Base-by-base conservation (phyloP, 2,329 filamentous ascomycete genomes). In the Ascocoryne sarcoides region DNA sequence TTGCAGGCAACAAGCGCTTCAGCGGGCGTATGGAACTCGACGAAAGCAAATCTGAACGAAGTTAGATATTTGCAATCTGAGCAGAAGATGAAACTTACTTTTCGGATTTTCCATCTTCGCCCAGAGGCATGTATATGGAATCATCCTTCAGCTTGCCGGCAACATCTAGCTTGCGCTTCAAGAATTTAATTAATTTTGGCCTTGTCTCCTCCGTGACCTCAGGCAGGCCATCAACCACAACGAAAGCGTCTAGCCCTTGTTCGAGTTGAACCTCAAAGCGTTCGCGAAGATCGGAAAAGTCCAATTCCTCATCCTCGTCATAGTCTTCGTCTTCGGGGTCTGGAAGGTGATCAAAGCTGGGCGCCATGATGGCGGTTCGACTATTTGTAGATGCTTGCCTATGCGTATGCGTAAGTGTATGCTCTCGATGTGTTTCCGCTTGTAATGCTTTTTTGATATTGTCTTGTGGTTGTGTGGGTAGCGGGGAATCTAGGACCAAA, bases 181-280 rank as follows among this genome's bases (percentile, higher is more conserved):
- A 71, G 66, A 96, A 96, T 68, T 96, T 96, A 65, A 95, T 73
- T 47, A 98, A 79, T 73, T 95, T 96, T 45, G 84, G 79, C 70
- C 88, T 90, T 71, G 84, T 89, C 36, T 92, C 90, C 63, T 89
- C 86, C 44, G 73, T 86, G 50, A 98, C 90, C 50, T 83, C 70
- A 51, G 92, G 92, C 32, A 98, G 78, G 52, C 92, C 92, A 65
- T 98, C 92, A 61, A 96, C 77, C 48, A 96, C 89, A 51, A 98
- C 84, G 60, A 98, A 98, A 50, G 88, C 84, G 63, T 98, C 92
- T 57, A 95, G 83, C 44, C 92, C 92, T 65, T 94, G 86, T 64
- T 98, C 92, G 51, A 96, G 74, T 62, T 90, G 86, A 48, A 96
- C 89, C 67, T 96, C 88, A 63, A 89, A 95, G 66, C 93, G 87